Conservation (phyloP, 2,329 filamentous ascomycete species). For the Intubia oerlemansii region DNA sequence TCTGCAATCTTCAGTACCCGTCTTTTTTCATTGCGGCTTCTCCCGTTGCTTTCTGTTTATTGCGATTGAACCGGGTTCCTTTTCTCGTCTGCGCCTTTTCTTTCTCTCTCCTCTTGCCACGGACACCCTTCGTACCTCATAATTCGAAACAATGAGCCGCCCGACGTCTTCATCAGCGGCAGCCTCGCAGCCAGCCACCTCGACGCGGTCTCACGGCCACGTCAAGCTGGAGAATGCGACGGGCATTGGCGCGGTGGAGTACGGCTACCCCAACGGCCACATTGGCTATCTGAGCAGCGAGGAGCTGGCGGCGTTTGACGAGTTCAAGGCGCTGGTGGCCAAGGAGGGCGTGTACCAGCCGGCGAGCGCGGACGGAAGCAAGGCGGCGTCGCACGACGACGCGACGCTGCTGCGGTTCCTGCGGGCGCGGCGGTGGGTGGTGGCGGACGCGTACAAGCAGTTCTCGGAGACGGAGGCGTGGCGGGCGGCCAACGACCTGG, state of each 20-base stretch:
- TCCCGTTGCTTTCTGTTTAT: not conserved
- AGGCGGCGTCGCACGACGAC: conserved; percentile 45
- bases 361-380: conserved; percentile 13
- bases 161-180: conserved; percentile 3
- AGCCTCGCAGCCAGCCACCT: conserved; percentile 2
- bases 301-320: conserved; percentile 43
- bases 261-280: conserved; percentile 54
- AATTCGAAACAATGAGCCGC: not conserved
- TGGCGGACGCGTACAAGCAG: conserved; percentile 58
- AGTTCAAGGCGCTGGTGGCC: conserved; percentile 50
- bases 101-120: not conserved
- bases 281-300: conserved; percentile 51
- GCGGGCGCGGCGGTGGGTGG: conserved; percentile 62
- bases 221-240: conserved; percentile 4
- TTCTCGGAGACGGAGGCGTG: conserved; percentile 80
- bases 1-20: too few species aligned
- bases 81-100: not conserved
- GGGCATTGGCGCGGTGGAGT: conserved; percentile 11
- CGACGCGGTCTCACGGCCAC: too few species aligned
- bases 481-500: conserved; percentile 59
- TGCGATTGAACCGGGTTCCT: not conserved
- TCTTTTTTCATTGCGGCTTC: conserved; percentile 1
- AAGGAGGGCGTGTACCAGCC: conserved; percentile 43
- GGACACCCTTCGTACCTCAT: not conserved
- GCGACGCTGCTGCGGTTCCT: conserved; percentile 62